These are phyloP conservation scores for Apiospora kogelbergensis DNA, from an alignment of 2,329 filamentous ascomycete species.

Conservation along the genomic window DNA sequence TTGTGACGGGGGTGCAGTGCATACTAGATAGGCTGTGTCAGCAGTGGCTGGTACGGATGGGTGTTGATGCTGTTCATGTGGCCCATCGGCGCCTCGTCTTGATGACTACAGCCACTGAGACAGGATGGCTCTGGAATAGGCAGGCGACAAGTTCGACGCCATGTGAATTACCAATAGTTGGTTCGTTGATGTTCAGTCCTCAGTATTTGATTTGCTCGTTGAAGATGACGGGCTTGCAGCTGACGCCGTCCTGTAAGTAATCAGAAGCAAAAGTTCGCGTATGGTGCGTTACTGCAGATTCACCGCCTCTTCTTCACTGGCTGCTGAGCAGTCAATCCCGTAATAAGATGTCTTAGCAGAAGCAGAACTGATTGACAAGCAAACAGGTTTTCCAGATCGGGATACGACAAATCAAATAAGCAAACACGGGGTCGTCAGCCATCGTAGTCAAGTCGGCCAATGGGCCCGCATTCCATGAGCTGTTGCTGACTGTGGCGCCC, in stretches of 20 bases:
- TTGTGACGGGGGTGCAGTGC: not conserved
- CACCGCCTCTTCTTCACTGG: not conserved
- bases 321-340: not conserved
- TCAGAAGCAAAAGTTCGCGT: not conserved
- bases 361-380: not conserved
- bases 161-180: not conserved
- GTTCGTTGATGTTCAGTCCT: not conserved
- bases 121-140: not conserved
- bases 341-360: not conserved
- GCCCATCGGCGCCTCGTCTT: not conserved
- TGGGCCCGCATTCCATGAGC: not conserved
- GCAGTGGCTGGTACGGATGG: not conserved
- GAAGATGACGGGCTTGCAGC: not conserved
- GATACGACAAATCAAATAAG: not conserved
- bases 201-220: not conserved
- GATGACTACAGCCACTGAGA: not conserved
- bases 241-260: not conserved
- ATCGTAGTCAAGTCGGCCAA: not conserved
- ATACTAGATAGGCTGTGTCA: not conserved
- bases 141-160: not conserved
- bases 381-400: not conserved
- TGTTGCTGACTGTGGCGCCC: slow-evolving; percentile 2
- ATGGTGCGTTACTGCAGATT: not conserved
- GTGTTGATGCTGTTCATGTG: not conserved
- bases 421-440: not conserved